These are phyloP conservation scores for Trametes sp. DNA, from an alignment of 1,284 basidiomycete genomes.

Conservation along the genomic window DNA sequence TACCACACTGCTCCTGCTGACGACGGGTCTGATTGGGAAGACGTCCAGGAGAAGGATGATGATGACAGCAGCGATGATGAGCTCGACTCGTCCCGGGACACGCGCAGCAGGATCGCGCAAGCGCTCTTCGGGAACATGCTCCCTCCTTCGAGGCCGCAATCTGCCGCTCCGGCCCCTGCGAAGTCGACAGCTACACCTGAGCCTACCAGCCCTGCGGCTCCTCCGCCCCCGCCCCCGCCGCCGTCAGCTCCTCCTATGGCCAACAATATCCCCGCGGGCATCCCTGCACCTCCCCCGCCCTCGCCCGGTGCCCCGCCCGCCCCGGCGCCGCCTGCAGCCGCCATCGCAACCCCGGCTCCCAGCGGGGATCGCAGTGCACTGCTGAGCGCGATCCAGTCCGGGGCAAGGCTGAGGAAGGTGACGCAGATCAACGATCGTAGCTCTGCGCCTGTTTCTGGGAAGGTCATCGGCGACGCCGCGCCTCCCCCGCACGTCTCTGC, in stretches of 20 bases:
- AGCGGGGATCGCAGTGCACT: conserved; percentile 73
- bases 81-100: conserved; percentile 65
- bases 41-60: conserved; percentile 76
- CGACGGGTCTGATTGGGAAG: conserved; percentile 86
- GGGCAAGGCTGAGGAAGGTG: conserved; percentile 74
- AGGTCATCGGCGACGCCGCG: conserved; percentile 78
- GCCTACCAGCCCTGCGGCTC: conserved; percentile 45
- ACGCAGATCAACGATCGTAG: conserved; percentile 88
- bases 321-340: conserved; percentile 45
- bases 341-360: conserved; percentile 47
- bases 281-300: conserved; percentile 31
- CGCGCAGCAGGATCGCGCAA: conserved; percentile 77
- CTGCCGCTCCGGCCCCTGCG: conserved; percentile 44
- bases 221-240: conserved; percentile 46
- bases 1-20: conserved; percentile 71
- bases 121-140: conserved; percentile 79
- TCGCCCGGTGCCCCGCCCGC: conserved; percentile 38
- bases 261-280: conserved; percentile 26
- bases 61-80: conserved; percentile 86
- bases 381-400: conserved; percentile 85
- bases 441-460: conserved; percentile 71
- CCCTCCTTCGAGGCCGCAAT: conserved; percentile 58
- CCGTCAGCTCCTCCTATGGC: conserved; percentile 47
- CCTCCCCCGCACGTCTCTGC: conserved; percentile 78
- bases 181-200: conserved; percentile 33